Percentiles rank a stretch among this genome's conserved stretches.
phyloP scores from a whole-genome alignment of 1,284 basidiomycete species.

The Cryptococcus sp. region DNA sequence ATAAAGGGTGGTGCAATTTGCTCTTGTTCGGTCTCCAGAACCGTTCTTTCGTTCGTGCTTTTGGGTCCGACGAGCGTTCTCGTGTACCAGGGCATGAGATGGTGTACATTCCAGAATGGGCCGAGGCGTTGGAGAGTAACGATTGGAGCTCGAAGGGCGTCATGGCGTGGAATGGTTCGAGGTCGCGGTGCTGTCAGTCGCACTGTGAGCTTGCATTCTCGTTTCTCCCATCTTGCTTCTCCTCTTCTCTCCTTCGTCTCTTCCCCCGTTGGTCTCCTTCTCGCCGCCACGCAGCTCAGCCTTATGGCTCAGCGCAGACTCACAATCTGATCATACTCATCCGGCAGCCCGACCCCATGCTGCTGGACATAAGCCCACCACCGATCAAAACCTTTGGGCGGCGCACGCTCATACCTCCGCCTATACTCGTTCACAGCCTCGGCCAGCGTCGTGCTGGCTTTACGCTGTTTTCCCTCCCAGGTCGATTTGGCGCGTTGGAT shows the following conservation, averaged over 20 bases:
- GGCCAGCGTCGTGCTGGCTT: slow-evolving; percentile 50
- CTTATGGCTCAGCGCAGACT: slow-evolving; percentile 12
- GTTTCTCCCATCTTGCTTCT: background rate
- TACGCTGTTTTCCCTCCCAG: slow-evolving; percentile 52
- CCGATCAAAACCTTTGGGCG: slow-evolving; percentile 51
- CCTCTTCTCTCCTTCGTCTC: background rate
- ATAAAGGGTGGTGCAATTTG: slow-evolving; percentile 1
- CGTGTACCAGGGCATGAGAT: slow-evolving; percentile 35
- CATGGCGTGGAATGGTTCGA: slow-evolving; percentile 50
- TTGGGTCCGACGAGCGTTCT: background rate
- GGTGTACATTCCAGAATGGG: slow-evolving; percentile 44
- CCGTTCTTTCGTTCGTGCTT: background rate
- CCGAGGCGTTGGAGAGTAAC: slow-evolving; percentile 23
- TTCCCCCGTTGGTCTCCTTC: background rate
- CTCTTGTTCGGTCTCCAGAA: slow-evolving; percentile 1
- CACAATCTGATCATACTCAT: slow-evolving; percentile 54
- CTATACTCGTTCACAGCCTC: slow-evolving; percentile 55
- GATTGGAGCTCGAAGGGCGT: slow-evolving; percentile 28
- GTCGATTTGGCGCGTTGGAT: slow-evolving; percentile 43
- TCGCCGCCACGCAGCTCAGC: background rate
- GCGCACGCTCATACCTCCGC: slow-evolving; percentile 47
- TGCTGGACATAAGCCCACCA: slow-evolving; percentile 46
- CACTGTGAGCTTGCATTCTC: background rate
- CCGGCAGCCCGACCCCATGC: slow-evolving; percentile 44
- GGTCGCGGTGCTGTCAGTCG: slow-evolving; percentile 39